phyloP scores from a whole-genome alignment of 2,329 filamentous ascomycete genomes.

The Colletotrichum chrysophilum region DNA sequence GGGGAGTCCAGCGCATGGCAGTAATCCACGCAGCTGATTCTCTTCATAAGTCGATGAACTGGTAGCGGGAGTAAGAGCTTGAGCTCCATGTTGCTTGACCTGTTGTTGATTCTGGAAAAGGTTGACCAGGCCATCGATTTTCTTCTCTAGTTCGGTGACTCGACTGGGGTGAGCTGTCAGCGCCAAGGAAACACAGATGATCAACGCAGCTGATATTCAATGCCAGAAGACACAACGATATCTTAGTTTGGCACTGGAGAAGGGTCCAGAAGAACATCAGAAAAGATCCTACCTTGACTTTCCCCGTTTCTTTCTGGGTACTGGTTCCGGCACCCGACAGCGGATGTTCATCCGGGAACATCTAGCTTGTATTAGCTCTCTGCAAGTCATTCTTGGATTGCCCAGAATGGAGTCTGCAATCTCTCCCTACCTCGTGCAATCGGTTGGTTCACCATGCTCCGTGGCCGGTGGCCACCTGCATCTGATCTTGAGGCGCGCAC shows the following conservation, averaged over 20 bases:
- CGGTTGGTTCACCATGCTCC: slow-evolving; percentile 18
- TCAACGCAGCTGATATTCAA: not conserved
- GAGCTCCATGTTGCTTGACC: not conserved
- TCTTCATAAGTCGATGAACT: not conserved
- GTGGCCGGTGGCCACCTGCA: slow-evolving; percentile 36
- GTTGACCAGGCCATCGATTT: slow-evolving; percentile 44
- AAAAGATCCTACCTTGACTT: slow-evolving; percentile 36
- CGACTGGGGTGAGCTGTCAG: slow-evolving; percentile 27
- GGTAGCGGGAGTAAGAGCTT: not conserved
- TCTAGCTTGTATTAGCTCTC: slow-evolving; percentile 22
- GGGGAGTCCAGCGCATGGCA: not conserved
- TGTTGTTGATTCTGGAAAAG: slow-evolving; percentile 37
- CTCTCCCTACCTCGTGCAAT: slow-evolving; percentile 32
- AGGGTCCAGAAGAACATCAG: not conserved
- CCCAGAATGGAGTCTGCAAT: not conserved
- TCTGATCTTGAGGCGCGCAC: slow-evolving; percentile 41
- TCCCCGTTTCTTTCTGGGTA: slow-evolving; percentile 37
- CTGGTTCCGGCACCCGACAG: slow-evolving; percentile 37
- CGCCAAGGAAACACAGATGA: not conserved
- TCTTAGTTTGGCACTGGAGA: not conserved
- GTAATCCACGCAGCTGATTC: not conserved
- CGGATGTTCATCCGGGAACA: slow-evolving; percentile 37
- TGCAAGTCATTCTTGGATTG: not conserved
- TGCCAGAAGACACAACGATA: not conserved
- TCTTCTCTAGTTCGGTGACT: slow-evolving; percentile 42